Evolutionary conservation across 768 basidiomycete species (phyloP), one percentile per base, ranked within the genome.

Genomic region (Rhodotorula babjevae): DNA sequence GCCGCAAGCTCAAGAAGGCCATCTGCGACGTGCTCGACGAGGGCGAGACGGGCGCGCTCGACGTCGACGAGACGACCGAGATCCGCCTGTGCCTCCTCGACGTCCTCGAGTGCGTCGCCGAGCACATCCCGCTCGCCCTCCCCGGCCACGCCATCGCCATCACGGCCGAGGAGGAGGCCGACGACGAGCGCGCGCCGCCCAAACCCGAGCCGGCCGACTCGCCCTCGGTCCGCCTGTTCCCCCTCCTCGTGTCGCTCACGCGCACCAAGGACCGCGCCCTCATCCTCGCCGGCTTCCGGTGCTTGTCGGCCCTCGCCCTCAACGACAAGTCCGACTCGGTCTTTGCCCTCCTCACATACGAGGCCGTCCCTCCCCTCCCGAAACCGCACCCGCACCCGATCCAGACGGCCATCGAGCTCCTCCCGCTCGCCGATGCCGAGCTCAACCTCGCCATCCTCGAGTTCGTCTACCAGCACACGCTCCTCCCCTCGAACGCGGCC

Each of bases 231-330:
- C 79, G 84, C 76, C 75, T 85, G 82, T 73, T 79, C 68, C 80
- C 86, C 62, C 71, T 81, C 58, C 77, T 79, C 61, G 75, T 72
- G 80, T 83, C 61, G 79, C 79, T 65, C 81, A 80, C 61, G 72
- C 83, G 27, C 58, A 87, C 90, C 0, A 83, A 84, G 16, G 91
- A 94, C 79, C 87, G 92, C 61, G 86, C 90, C 19, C 83, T 91
- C 78, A 87, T 93, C 67, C 85, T 93, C 62, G 82, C 87, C 9
- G 82, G 88, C 4, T 81, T 92, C 68, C 83, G 83, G 0, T 84
- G 86, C 18, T 83, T 93, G 46, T 86, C 87, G 25, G 81, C 85
- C 16, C 79, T 93, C 62, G 68, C 77, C 2, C 61, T 67, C 52
- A 77, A 77, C 73, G 69, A 75, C 15, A 55, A 57, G 31, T 77